Conservation (phyloP, 805 yeast species). For the Candida dajiaensis region DNA sequence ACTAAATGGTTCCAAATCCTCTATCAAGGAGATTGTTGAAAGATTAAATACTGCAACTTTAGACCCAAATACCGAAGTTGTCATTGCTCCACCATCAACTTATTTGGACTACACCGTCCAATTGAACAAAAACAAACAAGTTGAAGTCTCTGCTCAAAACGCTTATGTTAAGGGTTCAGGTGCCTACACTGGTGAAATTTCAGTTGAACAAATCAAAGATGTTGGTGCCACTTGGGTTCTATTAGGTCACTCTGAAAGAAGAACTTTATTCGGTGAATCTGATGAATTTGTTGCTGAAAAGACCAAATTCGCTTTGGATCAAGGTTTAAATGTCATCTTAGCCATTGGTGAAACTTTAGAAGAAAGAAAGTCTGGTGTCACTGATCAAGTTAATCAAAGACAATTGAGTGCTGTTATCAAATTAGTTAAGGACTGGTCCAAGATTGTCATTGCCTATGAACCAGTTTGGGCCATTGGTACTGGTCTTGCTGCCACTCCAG, state of each 20-base stretch:
- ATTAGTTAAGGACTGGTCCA: conserved; percentile 80
- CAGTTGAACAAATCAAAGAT: conserved; percentile 84
- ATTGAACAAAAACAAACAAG: conserved; percentile 62
- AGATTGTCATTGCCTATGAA: conserved; percentile 95
- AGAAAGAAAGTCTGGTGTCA: conserved; percentile 85
- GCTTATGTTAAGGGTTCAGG: conserved; percentile 83
- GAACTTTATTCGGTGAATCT: conserved; percentile 84
- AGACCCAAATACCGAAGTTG: conserved; percentile 82
- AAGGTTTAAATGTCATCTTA: conserved; percentile 84
- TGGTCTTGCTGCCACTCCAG: conserved; percentile 97
- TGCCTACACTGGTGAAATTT: conserved; percentile 97
- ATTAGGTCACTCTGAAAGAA: conserved; percentile 98
- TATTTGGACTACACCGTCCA: conserved; percentile 76
- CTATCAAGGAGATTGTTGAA: conserved; percentile 78
- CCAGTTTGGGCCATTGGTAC: conserved; percentile 99
- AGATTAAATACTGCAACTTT: conserved; percentile 74
- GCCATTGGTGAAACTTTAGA: conserved; percentile 98
- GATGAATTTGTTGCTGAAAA: conserved; percentile 91
- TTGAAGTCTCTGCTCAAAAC: conserved; percentile 87
- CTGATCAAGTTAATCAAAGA: conserved; percentile 80
- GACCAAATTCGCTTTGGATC: conserved; percentile 88
- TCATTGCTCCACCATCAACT: conserved; percentile 93
- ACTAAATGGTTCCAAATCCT: conserved; percentile 90
- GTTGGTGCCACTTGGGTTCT: conserved; percentile 92
- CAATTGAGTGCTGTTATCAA: conserved; percentile 87